phyloP scores from a whole-genome alignment of 1,139 yeast species.

The Kluyveromyces marxianus region DNA sequence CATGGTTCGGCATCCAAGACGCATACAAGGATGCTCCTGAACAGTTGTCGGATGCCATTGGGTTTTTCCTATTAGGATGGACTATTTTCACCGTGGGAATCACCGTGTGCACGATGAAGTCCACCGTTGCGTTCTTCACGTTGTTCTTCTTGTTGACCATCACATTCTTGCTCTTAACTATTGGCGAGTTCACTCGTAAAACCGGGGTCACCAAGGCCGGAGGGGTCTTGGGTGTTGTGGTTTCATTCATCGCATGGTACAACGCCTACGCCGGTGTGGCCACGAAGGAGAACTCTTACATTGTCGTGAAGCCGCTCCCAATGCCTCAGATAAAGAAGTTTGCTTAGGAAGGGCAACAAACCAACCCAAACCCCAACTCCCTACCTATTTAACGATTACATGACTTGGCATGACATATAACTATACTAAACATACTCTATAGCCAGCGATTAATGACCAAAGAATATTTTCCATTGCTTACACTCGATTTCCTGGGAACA shows the following conservation, averaged over 20 bases:
- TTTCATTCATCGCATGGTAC: conserved; percentile 67
- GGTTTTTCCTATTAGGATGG: conserved; percentile 61
- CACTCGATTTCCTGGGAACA: too few species aligned
- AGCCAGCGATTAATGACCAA: too few species aligned
- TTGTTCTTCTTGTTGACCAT: conserved; percentile 52
- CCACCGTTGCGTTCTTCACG: conserved; percentile 59
- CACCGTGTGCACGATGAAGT: conserved; percentile 53
- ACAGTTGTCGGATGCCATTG: conserved; percentile 42
- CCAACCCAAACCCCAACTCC: too few species aligned
- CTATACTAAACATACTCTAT: not conserved
- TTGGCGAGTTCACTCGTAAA: conserved; percentile 45
- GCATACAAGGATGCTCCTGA: conserved; percentile 37
- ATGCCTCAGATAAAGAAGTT: conserved; percentile 33
- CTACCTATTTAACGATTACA: not conserved
- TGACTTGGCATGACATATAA: too few species aligned
- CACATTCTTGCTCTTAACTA: conserved; percentile 58
- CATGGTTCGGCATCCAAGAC: conserved; percentile 53
- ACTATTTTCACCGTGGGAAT: conserved; percentile 57
- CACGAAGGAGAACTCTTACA: conserved; percentile 52
- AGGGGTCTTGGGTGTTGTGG: conserved; percentile 59
- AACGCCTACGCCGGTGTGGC: conserved; percentile 74
- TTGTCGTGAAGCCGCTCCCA: conserved; percentile 47
- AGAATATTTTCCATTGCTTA: too few species aligned
- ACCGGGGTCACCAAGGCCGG: conserved; percentile 46
- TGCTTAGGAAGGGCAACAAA: not conserved